phyloP scores from a whole-genome alignment of 139 green algal species.

The Auxenochlorella pyrenoidosa region DNA sequence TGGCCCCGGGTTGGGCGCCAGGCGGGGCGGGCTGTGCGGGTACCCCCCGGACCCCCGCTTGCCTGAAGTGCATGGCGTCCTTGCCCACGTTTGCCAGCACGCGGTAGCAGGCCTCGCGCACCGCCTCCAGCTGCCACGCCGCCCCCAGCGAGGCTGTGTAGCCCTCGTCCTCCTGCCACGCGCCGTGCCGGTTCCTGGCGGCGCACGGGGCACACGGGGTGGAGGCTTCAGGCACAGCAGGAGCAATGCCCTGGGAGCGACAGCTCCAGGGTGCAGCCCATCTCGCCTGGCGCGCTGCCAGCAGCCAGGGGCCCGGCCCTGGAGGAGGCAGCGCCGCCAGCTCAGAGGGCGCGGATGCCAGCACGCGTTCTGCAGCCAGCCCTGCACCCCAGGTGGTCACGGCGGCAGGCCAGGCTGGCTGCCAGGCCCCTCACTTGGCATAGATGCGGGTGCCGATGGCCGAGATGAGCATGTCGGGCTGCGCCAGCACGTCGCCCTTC shows the following conservation, averaged over 20 bases:
- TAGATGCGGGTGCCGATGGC: constrained; percentile 87
- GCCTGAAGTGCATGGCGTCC: constrained; percentile 84
- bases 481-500: constrained; percentile 69
- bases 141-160: constrained; percentile 68
- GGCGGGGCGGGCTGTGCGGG: no score
- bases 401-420: no score
- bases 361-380: no score
- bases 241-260: background rate
- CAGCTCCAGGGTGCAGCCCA: no score
- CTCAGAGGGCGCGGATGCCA: background rate
- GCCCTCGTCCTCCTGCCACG: constrained; percentile 69
- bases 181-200: background rate
- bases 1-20: no score
- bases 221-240: background rate
- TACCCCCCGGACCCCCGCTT: background rate
- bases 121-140: constrained; percentile 72
- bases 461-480: constrained; percentile 83
- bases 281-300: no score
- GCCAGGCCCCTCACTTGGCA: constrained; percentile 18
- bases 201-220: background rate
- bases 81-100: constrained; percentile 69
- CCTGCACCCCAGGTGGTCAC: no score
- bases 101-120: constrained; percentile 73
- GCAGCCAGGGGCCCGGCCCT: no score
- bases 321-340: no score